Conservation (phyloP, 2,329 filamentous ascomycete species). For the Pleomassaria siparia region DNA sequence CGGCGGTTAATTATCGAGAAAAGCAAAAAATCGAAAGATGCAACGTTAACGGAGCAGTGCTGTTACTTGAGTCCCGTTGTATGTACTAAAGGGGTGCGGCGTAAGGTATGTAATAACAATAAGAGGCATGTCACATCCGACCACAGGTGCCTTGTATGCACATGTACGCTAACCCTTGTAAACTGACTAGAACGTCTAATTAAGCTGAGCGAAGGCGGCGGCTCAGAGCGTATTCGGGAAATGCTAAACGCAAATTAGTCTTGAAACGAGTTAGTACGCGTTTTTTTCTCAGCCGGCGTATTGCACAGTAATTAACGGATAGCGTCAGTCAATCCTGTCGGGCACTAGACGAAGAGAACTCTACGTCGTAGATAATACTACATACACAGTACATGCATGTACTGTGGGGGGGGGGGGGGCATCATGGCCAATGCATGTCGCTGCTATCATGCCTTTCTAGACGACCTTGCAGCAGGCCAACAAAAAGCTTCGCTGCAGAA, state of each 20-base stretch:
- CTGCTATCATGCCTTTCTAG: too few species aligned
- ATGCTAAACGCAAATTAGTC: constrained; percentile 1
- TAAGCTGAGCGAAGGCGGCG: constrained; percentile 3
- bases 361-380: not conserved
- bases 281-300: not conserved
- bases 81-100: constrained; percentile 4
- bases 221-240: constrained; percentile 6
- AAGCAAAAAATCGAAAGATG: not conserved
- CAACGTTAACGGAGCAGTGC: not conserved
- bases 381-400: too few species aligned
- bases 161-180: constrained; percentile 5
- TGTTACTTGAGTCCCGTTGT: constrained; percentile 1
- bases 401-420: too few species aligned
- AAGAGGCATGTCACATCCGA: not conserved
- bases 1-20: not conserved
- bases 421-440: too few species aligned
- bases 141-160: not conserved
- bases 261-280: not conserved
- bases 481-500: not conserved
- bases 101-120: constrained; percentile 5
- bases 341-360: not conserved
- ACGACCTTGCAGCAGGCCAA: constrained; percentile 1
- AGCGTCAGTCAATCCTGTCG: not conserved
- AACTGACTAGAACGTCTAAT: too few species aligned
- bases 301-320: constrained; percentile 1